Conservation (phyloP, 306 rosid species). For the Fagus crenata region DNA sequence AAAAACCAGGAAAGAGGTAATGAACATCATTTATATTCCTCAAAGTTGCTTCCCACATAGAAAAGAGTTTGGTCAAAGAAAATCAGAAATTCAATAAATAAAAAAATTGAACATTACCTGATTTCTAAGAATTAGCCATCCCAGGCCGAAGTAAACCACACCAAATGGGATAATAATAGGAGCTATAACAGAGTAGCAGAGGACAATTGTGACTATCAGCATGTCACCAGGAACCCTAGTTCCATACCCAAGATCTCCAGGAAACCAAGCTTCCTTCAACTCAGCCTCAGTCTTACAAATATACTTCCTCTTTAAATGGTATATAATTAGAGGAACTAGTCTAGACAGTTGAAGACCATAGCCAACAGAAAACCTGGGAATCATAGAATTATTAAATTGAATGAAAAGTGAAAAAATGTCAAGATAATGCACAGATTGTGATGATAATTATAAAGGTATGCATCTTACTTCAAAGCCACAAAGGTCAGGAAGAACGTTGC, state of each 20-base stretch:
- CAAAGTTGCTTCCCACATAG: no score
- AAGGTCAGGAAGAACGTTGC: slow-evolving; percentile 84
- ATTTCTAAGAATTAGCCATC: slow-evolving; percentile 91
- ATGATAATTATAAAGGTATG: no score
- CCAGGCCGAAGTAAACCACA: slow-evolving; percentile 67
- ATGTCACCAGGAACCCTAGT: slow-evolving; percentile 81
- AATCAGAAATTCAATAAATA: not conserved
- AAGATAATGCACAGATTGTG: no score
- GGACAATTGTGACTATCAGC: slow-evolving; percentile 68
- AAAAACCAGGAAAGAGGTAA: no score
- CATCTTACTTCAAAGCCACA: slow-evolving; percentile 89
- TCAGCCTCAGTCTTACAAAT: slow-evolving; percentile 86
- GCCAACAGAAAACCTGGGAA: slow-evolving; percentile 74
- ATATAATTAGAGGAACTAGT: slow-evolving; percentile 77
- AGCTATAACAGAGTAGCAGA: slow-evolving; percentile 84
- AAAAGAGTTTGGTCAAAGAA: not conserved
- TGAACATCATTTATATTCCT: no score
- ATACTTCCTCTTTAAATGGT: slow-evolving; percentile 82
- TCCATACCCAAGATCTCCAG: slow-evolving; percentile 79
- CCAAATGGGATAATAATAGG: slow-evolving; percentile 85
- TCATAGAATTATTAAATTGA: slow-evolving; percentile 21
- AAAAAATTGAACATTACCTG: slow-evolving; percentile 53
- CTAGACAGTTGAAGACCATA: slow-evolving; percentile 93
- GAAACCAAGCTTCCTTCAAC: slow-evolving; percentile 74
- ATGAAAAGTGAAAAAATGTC: slow-evolving; percentile 2